Percentiles rank a stretch among this genome's conserved stretches.
Evolutionary conservation across 2,329 filamentous ascomycete genomes (phyloP).

Genomic region (Pseudocercospora vitis): DNA sequence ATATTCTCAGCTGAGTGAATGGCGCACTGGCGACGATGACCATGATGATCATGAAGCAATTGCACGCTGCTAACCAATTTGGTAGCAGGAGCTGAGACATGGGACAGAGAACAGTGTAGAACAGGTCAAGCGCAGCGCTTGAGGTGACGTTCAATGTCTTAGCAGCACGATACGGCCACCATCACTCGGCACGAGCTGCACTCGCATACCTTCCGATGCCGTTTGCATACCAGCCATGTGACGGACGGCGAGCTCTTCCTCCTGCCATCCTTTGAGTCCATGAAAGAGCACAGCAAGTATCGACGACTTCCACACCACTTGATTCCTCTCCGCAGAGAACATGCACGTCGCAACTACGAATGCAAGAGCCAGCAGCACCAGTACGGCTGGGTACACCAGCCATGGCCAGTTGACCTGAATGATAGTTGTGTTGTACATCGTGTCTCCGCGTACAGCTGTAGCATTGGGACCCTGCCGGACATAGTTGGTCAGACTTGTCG

Average conservation of each 20-base stretch:
- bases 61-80: no score
- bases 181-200: no score
- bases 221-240: no score
- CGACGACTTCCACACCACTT: conserved; percentile 1
- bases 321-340: neutral
- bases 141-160: no score
- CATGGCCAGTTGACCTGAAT: conserved; percentile 1
- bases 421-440: neutral
- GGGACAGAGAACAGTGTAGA: no score
- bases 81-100: no score
- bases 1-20: no score
- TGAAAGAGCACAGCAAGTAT: neutral
- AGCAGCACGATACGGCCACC: no score
- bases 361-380: neutral
- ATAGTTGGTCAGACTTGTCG: neutral
- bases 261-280: neutral
- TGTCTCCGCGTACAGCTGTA: neutral
- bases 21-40: no score
- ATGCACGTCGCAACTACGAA: neutral
- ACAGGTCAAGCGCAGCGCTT: no score
- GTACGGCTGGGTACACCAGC: neutral
- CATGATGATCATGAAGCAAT: no score
- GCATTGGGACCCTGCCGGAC: neutral
- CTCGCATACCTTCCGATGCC: no score
- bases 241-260: neutral